These are phyloP conservation scores for Pholiota adiposa DNA, from an alignment of 1,284 basidiomycete species.

Conservation along the genomic window DNA sequence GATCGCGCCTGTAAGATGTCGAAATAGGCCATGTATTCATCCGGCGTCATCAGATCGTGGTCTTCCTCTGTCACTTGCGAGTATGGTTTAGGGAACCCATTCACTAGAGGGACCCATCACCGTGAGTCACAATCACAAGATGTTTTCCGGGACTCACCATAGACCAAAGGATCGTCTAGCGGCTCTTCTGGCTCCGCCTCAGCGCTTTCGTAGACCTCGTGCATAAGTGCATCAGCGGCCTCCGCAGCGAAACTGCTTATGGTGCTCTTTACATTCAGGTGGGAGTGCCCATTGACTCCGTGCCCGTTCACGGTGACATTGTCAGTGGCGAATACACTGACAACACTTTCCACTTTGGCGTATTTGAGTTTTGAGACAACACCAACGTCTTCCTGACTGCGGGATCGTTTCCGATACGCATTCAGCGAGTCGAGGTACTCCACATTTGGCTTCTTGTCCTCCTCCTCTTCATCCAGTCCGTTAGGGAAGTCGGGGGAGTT, in stretches of 20 bases:
- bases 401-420: constrained; percentile 70
- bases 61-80: constrained; percentile 82
- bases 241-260: constrained; percentile 11
- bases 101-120: constrained; percentile 49
- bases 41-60: constrained; percentile 82
- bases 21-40: constrained; percentile 82
- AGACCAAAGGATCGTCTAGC: constrained; percentile 61
- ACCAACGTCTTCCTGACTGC: constrained; percentile 64
- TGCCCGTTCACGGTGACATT: constrained; percentile 21
- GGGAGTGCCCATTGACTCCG: constrained; percentile 19
- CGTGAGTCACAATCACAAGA: background rate
- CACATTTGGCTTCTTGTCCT: constrained; percentile 66
- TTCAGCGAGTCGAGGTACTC: constrained; percentile 71
- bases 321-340: constrained; percentile 25
- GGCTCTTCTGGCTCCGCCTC: constrained; percentile 26
- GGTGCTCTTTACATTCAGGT: constrained; percentile 18
- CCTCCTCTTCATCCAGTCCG: constrained; percentile 57
- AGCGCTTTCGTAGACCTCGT: constrained; percentile 16
- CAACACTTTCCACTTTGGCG: constrained; percentile 41
- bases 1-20: constrained; percentile 43
- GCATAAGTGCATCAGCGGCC: constrained; percentile 24
- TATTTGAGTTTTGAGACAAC: constrained; percentile 45
- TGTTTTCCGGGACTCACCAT: constrained; percentile 50
- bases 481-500: constrained; percentile 47
- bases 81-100: constrained; percentile 68